Percentiles rank a stretch among this genome's conserved stretches.
phyloP scores from a whole-genome alignment of 768 basidiomycete genomes.

The Coprinellus micaceus region DNA sequence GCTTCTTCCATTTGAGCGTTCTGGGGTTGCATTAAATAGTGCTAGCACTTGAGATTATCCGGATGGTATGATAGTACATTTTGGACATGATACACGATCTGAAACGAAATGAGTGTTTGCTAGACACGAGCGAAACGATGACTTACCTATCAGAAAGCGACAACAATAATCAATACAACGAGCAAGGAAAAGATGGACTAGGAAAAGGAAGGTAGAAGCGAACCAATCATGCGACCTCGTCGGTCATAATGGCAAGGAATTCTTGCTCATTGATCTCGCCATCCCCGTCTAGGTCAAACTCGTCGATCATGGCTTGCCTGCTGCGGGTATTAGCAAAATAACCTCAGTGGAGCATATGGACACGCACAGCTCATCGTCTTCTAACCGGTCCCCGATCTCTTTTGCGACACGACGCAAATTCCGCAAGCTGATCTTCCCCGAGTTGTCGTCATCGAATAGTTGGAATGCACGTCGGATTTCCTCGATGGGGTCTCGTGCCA shows the following conservation, averaged over 20 bases:
- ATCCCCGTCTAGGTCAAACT: conserved; percentile 98
- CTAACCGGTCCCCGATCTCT: conserved; percentile 91
- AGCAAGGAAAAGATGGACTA: not conserved
- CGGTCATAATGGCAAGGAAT: conserved; percentile 96
- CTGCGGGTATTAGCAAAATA: not conserved
- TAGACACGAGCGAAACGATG: not conserved
- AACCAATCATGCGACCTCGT: conserved; percentile 62
- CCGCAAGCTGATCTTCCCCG: conserved; percentile 88
- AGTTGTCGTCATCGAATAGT: conserved; percentile 93
- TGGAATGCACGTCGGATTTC: conserved; percentile 96
- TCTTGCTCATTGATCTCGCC: conserved; percentile 96
- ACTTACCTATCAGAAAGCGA: not conserved
- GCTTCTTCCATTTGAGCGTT: no score
- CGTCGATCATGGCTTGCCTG: conserved; percentile 99
- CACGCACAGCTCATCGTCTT: conserved; percentile 94
- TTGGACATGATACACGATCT: conserved; percentile 2
- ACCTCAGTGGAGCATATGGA: not conserved
- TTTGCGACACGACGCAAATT: conserved; percentile 93
- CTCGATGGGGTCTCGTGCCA: conserved; percentile 92
- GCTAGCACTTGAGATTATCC: not conserved
- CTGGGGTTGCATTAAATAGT: not conserved
- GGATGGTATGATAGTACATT: conserved; percentile 5
- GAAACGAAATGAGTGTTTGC: not conserved
- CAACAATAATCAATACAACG: conserved; percentile 1
- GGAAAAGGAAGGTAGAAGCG: not conserved